A percentile compares a stretch with the other conserved stretches of the same genome.
Evolutionary conservation across 169 alveolate genomes (phyloP).

Genomic region (Eimeria sp.): DNA sequence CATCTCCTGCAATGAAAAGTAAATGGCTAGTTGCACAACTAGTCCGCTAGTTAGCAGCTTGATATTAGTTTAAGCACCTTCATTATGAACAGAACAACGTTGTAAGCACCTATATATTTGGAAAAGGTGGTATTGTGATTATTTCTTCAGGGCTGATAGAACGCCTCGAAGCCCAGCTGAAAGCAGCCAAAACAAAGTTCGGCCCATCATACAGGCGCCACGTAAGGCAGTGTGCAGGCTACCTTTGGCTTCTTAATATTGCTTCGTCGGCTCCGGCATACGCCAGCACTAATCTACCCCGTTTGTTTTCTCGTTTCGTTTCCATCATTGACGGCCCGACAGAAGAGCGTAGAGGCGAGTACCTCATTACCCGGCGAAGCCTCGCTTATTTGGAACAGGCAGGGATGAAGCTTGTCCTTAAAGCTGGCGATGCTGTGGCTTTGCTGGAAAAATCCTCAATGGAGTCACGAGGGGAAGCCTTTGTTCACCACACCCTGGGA

Average conservation of each 20-base stretch:
- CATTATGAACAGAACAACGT: neutral
- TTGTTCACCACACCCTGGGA: constrained; percentile 24
- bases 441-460: constrained; percentile 31
- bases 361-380: constrained; percentile 51
- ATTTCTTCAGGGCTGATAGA: constrained; percentile 43
- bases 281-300: constrained; percentile 12
- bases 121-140: neutral
- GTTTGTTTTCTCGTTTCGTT: constrained; percentile 44
- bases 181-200: neutral
- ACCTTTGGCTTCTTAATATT: constrained; percentile 13
- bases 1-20: constrained; percentile 62
- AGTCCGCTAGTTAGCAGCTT: neutral
- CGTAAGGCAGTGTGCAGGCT: constrained; percentile 47
- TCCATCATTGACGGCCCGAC: neutral
- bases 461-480: constrained; percentile 4
- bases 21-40: neutral
- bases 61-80: neutral
- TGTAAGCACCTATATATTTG: neutral
- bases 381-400: constrained; percentile 61
- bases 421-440: constrained; percentile 50
- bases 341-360: neutral
- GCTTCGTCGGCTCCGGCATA: constrained; percentile 17
- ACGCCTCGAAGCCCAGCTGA: constrained; percentile 25
- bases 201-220: constrained; percentile 14
- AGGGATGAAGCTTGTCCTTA: constrained; percentile 39